phyloP scores from a whole-genome alignment of 2,329 filamentous ascomycete species.

The Aspergillus persii region DNA sequence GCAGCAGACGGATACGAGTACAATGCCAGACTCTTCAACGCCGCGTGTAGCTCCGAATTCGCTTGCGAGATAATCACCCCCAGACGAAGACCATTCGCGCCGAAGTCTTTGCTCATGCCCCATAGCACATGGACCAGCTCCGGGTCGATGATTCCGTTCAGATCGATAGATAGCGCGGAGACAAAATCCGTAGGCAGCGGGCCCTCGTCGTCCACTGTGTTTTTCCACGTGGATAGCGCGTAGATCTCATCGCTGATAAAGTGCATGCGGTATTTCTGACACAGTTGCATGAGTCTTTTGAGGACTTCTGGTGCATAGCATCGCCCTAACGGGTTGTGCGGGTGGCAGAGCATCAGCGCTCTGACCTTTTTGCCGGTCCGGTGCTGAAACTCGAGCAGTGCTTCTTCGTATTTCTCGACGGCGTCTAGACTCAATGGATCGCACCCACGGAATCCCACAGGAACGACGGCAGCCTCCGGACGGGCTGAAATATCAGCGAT shows the following conservation, averaged over 20 bases:
- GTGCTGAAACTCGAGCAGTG: conserved; percentile 36
- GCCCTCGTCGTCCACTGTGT: conserved; percentile 27
- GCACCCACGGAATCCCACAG: conserved; percentile 44
- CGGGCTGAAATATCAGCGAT: conserved; percentile 46
- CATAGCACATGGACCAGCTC: conserved; percentile 52
- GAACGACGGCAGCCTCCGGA: conserved; percentile 42
- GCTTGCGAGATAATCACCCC: conserved; percentile 48
- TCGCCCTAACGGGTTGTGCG: conserved; percentile 53
- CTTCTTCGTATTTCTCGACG: conserved; percentile 47
- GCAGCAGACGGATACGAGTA: conserved; percentile 51
- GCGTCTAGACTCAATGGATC: conserved; percentile 45
- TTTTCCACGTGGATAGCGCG: conserved; percentile 53
- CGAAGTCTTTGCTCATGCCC: conserved; percentile 53
- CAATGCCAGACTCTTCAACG: conserved; percentile 40
- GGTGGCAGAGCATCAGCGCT: conserved; percentile 52
- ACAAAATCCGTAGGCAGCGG: conserved; percentile 39
- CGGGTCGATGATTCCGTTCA: conserved; percentile 47
- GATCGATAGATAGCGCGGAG: conserved; percentile 48
- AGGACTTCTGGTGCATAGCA: conserved; percentile 41
- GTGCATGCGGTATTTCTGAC: conserved; percentile 51
- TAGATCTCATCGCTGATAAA: conserved; percentile 61
- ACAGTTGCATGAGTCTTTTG: conserved; percentile 42
- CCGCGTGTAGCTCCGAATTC: conserved; percentile 41
- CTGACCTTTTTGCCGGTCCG: conserved; percentile 42
- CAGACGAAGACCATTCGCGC: conserved; percentile 55